Base-by-base conservation (phyloP, 345 rosid species). In the Draba incana region DNA sequence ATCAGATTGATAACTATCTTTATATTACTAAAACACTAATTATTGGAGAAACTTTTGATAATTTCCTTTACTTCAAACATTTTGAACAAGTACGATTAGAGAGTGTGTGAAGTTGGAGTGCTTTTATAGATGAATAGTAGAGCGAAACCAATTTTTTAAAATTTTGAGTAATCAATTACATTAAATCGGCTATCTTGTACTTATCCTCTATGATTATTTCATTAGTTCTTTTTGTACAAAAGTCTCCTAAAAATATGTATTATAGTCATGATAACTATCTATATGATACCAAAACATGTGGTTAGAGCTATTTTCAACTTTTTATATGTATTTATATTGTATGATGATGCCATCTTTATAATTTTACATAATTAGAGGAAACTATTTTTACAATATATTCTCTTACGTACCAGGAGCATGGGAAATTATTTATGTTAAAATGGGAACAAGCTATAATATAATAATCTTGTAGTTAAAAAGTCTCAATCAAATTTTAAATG, bases 261-360 rank as follows among this genome's bases (percentile, higher is more conserved):
- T 47, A n/a, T 43, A 10, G 0, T 23, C 5, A 24, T 49, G 35
- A 12, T 52, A 52, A 52, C 31, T 9, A 52, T 51, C 33, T 2
- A 14, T 28, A 28, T 33, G 10, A 2, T 52, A 28, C 57, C 10
- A 52, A 52, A 52, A 52, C 57, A 52, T 10, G 38, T 52, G 57
- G 1, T 52, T 1, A 0, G 2, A 6, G 57, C 2, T 28, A 5
- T 13, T 2, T 52, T 52, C 28, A 16, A 12, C 28, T 27, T 49
- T 35, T 35, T 7, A 35, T 8, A 35, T 33, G 37, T 33, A 33
- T 33, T 6, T 31, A 1, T 35, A 35, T 8, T 6, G 37, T 33
- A 33, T 6, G 8, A 33, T 33, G 37, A 6, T 33, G 37, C 37
- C 8, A 0, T 33, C 37, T 35, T 35, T 35, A 35, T 35, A 35